Evolutionary conservation across 2,329 filamentous ascomycete species (phyloP).

Genomic region (Anisogramma anomala): DNA sequence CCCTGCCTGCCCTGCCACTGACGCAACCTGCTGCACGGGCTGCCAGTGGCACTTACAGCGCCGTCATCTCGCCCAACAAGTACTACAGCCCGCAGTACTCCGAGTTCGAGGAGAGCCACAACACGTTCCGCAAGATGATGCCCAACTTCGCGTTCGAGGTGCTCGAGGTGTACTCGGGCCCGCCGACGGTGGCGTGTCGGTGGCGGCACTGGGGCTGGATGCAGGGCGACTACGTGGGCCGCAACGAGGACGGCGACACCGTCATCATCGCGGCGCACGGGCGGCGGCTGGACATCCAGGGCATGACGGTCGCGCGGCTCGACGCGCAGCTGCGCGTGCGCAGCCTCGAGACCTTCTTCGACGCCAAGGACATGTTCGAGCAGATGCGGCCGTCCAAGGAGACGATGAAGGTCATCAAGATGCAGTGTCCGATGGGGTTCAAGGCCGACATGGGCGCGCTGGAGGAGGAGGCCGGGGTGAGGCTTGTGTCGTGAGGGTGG

Average conservation of each 20-base stretch:
- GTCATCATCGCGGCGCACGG: slow-evolving; percentile 51
- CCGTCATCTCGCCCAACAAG: slow-evolving; percentile 50
- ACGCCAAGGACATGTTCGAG: slow-evolving; percentile 13
- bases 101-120: slow-evolving; percentile 53
- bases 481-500: too few species aligned
- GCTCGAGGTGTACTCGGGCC: slow-evolving; percentile 54
- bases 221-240: slow-evolving; percentile 54
- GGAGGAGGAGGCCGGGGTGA: not conserved
- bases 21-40: not conserved
- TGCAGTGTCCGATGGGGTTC: slow-evolving; percentile 13
- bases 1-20: too few species aligned
- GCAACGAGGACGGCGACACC: slow-evolving; percentile 54
- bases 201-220: slow-evolving; percentile 60
- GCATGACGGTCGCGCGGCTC: slow-evolving; percentile 49
- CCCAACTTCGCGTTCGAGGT: slow-evolving; percentile 62
- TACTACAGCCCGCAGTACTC: slow-evolving; percentile 52
- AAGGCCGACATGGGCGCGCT: not conserved
- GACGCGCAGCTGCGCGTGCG: slow-evolving; percentile 46
- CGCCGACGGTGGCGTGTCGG: slow-evolving; percentile 49
- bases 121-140: slow-evolving; percentile 65
- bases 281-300: slow-evolving; percentile 50
- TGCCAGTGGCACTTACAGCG: slow-evolving; percentile 46
- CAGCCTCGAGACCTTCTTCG: slow-evolving; percentile 13
- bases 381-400: slow-evolving; percentile 12
- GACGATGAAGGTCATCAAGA: slow-evolving; percentile 9